Base-by-base conservation (phyloP, 805 yeast genomes). In the Clavispora asparagi region DNA sequence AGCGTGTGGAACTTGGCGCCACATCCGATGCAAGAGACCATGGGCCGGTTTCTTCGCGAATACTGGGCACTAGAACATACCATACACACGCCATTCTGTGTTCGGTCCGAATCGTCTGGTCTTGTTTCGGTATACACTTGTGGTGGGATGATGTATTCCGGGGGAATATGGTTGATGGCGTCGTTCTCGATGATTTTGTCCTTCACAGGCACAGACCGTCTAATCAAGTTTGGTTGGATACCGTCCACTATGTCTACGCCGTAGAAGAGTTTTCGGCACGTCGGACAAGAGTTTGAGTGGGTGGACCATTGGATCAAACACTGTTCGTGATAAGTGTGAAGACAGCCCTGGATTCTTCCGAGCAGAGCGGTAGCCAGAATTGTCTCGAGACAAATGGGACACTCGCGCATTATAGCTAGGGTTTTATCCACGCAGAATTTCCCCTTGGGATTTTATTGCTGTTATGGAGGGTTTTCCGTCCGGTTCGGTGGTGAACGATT, bases 261-360 rank as follows among this genome's bases (percentile, higher is more conserved):
- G 40, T 71, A 60, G 55, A 71, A 81, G 39, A 65, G 64, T 28
- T 69, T 55, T 17, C 87, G 75, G 55, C 87, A 82, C 6, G 81
- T 76, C 2, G 87, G 87, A 56, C 87, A 81, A 44, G 75, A 70
- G 57, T 77, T 79, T 23, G 84, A 78, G 35, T 76, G 70, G 33
- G 68, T 61, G 17, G 77, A 62, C 91, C 91, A 85, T 27, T 71
- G 68, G 31, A 69, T 53, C 32, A 84, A 71, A 54, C 91, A 85
- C 13, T 64, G 55, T 4, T 73, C 65, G 59, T 85, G 91, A 55
- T 79, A 83, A 44, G 55, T 56, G 59, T 83, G 87, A 31, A 63
- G 60, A 58, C 87, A 83, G 9, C 47, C 47, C 11, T 49, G 52
- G 30, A 68, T 54, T 4, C 56, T 47, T 4, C 71, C 73, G 16